phyloP scores from a whole-genome alignment of 73 alveolate genomes.

The Uronychia setigera region DNA sequence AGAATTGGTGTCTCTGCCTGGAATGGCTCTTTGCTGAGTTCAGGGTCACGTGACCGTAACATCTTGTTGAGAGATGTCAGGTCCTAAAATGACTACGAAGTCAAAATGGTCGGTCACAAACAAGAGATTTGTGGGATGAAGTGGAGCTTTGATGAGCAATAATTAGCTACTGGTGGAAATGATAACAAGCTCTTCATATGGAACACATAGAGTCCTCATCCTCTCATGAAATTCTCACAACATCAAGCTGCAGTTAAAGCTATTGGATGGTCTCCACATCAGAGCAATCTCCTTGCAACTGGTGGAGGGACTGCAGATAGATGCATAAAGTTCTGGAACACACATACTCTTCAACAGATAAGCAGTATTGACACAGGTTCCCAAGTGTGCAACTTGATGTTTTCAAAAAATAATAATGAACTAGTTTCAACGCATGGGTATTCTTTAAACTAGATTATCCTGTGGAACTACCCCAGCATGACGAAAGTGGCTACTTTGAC shows the following conservation, averaged over 20 bases:
- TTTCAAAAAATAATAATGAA: slow-evolving; percentile 91
- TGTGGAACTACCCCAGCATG: slow-evolving; percentile 91
- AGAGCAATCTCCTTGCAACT: slow-evolving; percentile 89
- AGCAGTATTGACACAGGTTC: slow-evolving; percentile 91
- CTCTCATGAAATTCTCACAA: slow-evolving; percentile 78
- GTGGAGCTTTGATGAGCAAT: slow-evolving; percentile 96
- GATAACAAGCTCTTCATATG: slow-evolving; percentile 97
- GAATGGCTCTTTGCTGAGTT: slow-evolving; percentile 77
- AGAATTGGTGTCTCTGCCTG: slow-evolving; percentile 98
- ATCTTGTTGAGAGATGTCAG: slow-evolving; percentile 94
- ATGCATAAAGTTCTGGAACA: slow-evolving; percentile 97
- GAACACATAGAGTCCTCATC: slow-evolving; percentile 80
- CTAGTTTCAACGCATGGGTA: slow-evolving; percentile 97
- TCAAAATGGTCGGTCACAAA: slow-evolving; percentile 76
- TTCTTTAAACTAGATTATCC: slow-evolving; percentile 90
- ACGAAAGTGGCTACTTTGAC: slow-evolving; percentile 79
- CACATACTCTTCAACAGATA: slow-evolving; percentile 66
- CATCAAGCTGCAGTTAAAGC: slow-evolving; percentile 99
- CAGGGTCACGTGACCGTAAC: slow-evolving; percentile 94
- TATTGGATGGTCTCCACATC: slow-evolving; percentile 99
- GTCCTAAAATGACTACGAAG: slow-evolving; percentile 54
- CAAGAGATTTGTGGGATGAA: slow-evolving; percentile 97
- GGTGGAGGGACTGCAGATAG: slow-evolving; percentile 99
- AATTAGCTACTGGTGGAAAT: slow-evolving; percentile 98
- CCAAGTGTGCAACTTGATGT: slow-evolving; percentile 95